Percentiles rank a stretch among this genome's conserved stretches.
Evolutionary conservation across 2,329 filamentous ascomycete genomes (phyloP).

Genomic region (Trichophyton rubrum): DNA sequence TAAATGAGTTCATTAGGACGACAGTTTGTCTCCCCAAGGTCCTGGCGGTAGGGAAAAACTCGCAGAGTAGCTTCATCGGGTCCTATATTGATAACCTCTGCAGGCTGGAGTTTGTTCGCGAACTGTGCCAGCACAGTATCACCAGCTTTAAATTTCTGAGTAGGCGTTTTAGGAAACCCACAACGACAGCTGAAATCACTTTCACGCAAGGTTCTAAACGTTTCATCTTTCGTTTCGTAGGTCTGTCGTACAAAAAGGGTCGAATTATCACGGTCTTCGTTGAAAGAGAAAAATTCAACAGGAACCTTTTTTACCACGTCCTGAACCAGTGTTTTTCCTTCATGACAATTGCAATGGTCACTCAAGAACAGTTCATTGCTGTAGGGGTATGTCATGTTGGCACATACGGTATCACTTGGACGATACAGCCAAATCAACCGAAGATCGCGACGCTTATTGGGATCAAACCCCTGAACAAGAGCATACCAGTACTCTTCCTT

Average conservation of each 20-base stretch:
- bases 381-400: conserved; percentile 54
- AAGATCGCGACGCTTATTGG: conserved; percentile 29
- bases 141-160: conserved; percentile 35
- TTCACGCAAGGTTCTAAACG: conserved; percentile 48
- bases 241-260: conserved; percentile 60
- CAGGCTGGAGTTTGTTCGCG: conserved; percentile 43
- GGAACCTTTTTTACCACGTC: conserved; percentile 47
- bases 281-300: conserved; percentile 46
- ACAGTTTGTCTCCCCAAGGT: conserved; percentile 30
- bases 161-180: neutral
- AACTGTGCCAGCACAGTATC: conserved; percentile 47
- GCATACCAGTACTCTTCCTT: conserved; percentile 52
- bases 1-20: conserved; percentile 42
- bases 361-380: conserved; percentile 64
- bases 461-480: conserved; percentile 40
- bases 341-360: conserved; percentile 59
- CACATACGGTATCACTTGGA: conserved; percentile 58
- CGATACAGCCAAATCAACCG: conserved; percentile 64
- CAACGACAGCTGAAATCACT: conserved; percentile 45
- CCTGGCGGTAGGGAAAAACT: conserved; percentile 39
- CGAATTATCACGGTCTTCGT: conserved; percentile 27
- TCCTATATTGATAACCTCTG: conserved; percentile 39
- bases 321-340: conserved; percentile 39
- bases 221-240: conserved; percentile 48
- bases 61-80: conserved; percentile 35